Percentiles rank a stretch among this genome's conserved stretches.
Conservation (phyloP, 305 asterid genomes). For the Andrographis paniculata region DNA sequence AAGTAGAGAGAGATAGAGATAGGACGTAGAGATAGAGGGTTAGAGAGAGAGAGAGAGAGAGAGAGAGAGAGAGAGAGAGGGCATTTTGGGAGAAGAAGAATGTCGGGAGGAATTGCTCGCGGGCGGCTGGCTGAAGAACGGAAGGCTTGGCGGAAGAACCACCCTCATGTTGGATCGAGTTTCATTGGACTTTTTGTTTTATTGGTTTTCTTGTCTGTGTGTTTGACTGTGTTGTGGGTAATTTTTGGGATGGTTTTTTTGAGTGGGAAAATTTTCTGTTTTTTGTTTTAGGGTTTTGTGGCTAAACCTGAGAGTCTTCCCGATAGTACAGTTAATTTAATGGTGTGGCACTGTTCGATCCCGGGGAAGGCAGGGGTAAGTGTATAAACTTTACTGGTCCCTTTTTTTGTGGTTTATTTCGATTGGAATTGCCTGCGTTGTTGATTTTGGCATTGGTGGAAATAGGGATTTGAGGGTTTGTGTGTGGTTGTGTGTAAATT, state of each 20-base stretch:
- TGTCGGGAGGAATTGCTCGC: conserved; percentile 35
- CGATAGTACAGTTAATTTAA: conserved; percentile 34
- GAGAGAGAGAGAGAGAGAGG: too few relatives aligned
- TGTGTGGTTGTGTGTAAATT: conserved; percentile 2
- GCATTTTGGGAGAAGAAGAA: conserved; percentile 12
- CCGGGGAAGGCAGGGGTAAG: conserved; percentile 33
- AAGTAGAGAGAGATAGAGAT: too few relatives aligned
- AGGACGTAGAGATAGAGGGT: too few relatives aligned
- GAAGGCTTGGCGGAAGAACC: conserved; percentile 32
- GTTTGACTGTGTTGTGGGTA: not conserved
- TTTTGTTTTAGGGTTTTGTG: conserved; percentile 31
- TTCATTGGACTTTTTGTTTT: too few relatives aligned
- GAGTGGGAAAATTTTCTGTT: not conserved
- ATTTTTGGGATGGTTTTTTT: not conserved
- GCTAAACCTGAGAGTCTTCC: conserved; percentile 32
- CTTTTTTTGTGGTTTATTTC: not conserved
- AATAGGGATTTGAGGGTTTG: not conserved
- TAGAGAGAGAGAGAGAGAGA: too few relatives aligned
- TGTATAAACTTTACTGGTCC: not conserved
- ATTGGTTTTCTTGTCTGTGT: not conserved
- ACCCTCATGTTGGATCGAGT: conserved; percentile 25
- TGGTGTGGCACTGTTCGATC: conserved; percentile 35
- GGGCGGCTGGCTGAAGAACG: conserved; percentile 33
- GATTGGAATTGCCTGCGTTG: not conserved
- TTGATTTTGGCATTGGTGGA: not conserved